phyloP scores from a whole-genome alignment of 768 basidiomycete genomes.

The Xerocomus brunneocitrinus region DNA sequence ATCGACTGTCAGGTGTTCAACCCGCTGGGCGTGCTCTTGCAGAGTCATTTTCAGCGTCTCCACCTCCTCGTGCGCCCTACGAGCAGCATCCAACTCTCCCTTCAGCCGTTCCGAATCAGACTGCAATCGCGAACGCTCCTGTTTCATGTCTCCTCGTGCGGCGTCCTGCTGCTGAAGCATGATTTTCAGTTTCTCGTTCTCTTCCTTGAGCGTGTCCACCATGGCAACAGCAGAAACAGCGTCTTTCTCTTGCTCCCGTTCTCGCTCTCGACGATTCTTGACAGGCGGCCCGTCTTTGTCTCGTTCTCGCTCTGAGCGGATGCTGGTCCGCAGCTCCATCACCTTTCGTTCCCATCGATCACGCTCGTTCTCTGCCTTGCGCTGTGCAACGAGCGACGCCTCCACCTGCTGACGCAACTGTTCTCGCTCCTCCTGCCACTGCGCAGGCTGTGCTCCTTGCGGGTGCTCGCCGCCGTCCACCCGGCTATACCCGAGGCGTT shows the following conservation, averaged over 20 bases:
- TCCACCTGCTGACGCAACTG: slow-evolving; percentile 11
- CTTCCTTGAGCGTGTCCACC: slow-evolving; percentile 17
- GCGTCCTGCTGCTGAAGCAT: slow-evolving; percentile 15
- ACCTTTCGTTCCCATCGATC: slow-evolving; percentile 21
- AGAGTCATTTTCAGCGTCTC: slow-evolving; percentile 16
- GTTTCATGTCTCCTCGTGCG: slow-evolving; percentile 9
- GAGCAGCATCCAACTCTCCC: slow-evolving; percentile 10
- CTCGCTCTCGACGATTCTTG: slow-evolving; percentile 17
- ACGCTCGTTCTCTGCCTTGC: slow-evolving; percentile 16
- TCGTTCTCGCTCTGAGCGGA: slow-evolving; percentile 13
- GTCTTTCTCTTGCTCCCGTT: slow-evolving; percentile 16
- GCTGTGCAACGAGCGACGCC: slow-evolving; percentile 8
- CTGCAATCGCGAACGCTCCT: slow-evolving; percentile 8
- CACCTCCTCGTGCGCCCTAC: slow-evolving; percentile 5
- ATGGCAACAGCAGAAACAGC: neutral
- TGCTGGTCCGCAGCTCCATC: slow-evolving; percentile 13
- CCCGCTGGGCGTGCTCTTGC: slow-evolving; percentile 17
- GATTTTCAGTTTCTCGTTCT: slow-evolving; percentile 21
- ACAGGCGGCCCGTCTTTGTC: slow-evolving; percentile 12
- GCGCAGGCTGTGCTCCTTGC: neutral
- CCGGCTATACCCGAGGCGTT: slow-evolving; percentile 21
- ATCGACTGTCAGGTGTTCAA: slow-evolving; percentile 19
- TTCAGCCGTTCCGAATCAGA: slow-evolving; percentile 10
- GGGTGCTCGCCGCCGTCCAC: slow-evolving; percentile 6
- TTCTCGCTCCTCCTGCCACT: slow-evolving; percentile 12